A percentile compares a stretch with the other conserved stretches of the same genome.
phyloP scores from a whole-genome alignment of 2,329 filamentous ascomycete genomes.

The Sarocladium oryzae region DNA sequence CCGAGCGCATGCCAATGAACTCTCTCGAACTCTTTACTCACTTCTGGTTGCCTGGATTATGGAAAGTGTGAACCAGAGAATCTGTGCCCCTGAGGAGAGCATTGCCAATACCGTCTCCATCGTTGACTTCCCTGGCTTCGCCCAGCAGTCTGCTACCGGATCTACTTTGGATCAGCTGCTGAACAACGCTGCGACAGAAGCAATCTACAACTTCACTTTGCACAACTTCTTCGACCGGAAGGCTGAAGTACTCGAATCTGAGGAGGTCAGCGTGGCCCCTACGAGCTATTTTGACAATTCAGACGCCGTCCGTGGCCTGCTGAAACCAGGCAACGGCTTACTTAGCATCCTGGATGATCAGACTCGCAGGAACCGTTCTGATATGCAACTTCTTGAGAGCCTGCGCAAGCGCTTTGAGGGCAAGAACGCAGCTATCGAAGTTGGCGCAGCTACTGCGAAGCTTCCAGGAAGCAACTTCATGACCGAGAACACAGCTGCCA shows the following conservation, averaged over 20 bases:
- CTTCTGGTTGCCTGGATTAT: conserved; percentile 91
- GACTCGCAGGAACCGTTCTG: conserved; percentile 79
- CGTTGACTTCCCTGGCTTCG: conserved; percentile 93
- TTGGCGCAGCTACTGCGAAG: conserved; percentile 66
- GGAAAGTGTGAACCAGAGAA: conserved; percentile 82
- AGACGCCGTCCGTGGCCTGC: conserved; percentile 82
- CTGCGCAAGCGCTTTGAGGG: conserved; percentile 88
- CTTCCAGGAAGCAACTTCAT: conserved; percentile 85
- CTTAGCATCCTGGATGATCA: conserved; percentile 95
- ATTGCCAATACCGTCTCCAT: conserved; percentile 93
- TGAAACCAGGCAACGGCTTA: conserved; percentile 89
- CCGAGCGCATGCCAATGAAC: conserved; percentile 84
- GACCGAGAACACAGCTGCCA: conserved; percentile 71
- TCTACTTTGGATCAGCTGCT: conserved; percentile 87
- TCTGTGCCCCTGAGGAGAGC: conserved; percentile 80
- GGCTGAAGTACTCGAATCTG: conserved; percentile 86
- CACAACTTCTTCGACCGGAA: conserved; percentile 96
- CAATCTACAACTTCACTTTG: conserved; percentile 85
- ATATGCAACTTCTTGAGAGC: conserved; percentile 85
- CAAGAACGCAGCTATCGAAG: conserved; percentile 85
- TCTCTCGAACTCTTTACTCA: conserved; percentile 88
- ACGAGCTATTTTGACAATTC: conserved; percentile 98
- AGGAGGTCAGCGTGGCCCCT: conserved; percentile 82
- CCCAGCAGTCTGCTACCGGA: conserved; percentile 74
- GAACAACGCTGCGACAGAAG: conserved; percentile 89